Evolutionary conservation across 805 yeast species (phyloP), one percentile per base, ranked within the genome.

Genomic region (Ogataea kodamae): DNA sequence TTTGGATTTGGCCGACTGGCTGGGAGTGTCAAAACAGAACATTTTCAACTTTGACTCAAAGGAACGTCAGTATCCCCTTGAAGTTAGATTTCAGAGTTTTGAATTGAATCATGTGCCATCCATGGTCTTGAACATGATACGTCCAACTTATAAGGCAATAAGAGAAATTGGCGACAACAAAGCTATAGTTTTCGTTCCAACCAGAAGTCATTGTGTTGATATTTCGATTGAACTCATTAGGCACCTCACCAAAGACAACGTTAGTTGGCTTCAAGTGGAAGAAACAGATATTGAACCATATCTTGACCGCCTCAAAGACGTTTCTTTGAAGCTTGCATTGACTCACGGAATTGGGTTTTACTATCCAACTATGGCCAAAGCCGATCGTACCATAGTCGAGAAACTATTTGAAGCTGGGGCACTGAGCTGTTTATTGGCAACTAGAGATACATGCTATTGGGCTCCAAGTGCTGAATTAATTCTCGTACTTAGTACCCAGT

Each of bases 1-100:
- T 3, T 68, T 75, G 32, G 96, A 86, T 44, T 59, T 89, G 38
- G 90, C 84, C 1, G 85, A 81, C 34, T 92, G 97, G 96, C 58
- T 92, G 18, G 95, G 92, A 2, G 79, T 82, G 16, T 47, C 69
- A 1, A 80, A 76, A 48, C 62, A 58, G 13, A 67, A 76, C 30
- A 67, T 79, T 5, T 86, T 68, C 63, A 88, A 87, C 49, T 88
- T 82, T 53, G 70, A 76, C 11, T 78, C 94, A 0, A 63, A 63
- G 30, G 80, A 77, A 26, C 65, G 90, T 37, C 61, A 65, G 6
- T 52, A 61, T 25, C 76, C 83, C 3, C 47, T 86, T 9, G 74
- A 71, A 35, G 75, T 83, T 13, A 79, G 69, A 43, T 49, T 83
- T 27, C 74, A 71, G 35, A 66, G 72, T 4, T 64, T 64, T 30